Base-by-base conservation (phyloP, 192 early-diverging fungal genomes). In the Geranomyces michiganensis region DNA sequence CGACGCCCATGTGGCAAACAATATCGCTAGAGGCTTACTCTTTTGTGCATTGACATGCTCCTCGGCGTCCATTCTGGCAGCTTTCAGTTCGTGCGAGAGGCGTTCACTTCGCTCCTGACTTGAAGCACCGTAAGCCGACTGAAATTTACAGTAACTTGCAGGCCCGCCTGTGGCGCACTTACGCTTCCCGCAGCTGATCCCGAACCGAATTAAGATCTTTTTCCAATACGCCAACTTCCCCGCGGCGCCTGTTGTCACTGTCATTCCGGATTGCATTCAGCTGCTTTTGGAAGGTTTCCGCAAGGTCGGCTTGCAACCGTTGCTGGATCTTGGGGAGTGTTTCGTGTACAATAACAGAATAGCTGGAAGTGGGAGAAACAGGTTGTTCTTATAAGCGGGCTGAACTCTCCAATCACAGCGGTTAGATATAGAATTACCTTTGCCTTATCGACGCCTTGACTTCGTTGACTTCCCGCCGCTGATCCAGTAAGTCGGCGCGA, bases 11-110 rank as follows among this genome's bases (percentile, higher is more conserved):
- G n/a, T n/a, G n/a, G n/a, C n/a, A 41, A 41, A 10, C 36, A 10
- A 41, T 3, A 41, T 7, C 10, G 36, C 36, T 10, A 10, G 36
- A 41, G 36, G 0, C 62, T 26, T 36, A 73, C 72, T 61, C 61
- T 74, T 74, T 49, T 74, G 72, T 0, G 65, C 56, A 56, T 58
- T 67, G 51, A 74, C 33, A 29, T 74, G 67, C 31, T 55, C 59
- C 30, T 31, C 41, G 19, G 59, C 45, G 24, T 75, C 67, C 62
- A 55, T n/a, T 55, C 51, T 46, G 1, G 10, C 29, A 19, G 9
- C 17, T 33, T 32, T 60, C 29, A 60, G 8, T 32, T 60, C 58
- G 7, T 60, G 58, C 31, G 58, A 21, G 10, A 56, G 49, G 0
- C 63, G 62, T 43, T 51, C 55, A 43, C 33, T 55, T 4, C 49